Conservation (phyloP, 805 yeast species). For the Torulaspora gathmanii region DNA sequence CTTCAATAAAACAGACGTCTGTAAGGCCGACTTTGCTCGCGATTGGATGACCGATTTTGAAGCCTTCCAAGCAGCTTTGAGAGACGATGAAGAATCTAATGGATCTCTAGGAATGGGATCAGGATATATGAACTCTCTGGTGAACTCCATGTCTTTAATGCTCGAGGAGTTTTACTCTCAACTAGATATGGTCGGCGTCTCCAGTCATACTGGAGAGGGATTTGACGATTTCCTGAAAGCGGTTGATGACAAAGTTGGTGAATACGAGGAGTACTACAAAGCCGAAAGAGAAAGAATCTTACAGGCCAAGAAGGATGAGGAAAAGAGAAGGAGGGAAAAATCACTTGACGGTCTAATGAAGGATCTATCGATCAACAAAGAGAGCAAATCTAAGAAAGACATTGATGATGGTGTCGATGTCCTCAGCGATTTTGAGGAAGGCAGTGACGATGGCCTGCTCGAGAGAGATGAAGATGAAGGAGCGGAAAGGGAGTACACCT, state of each 20-base stretch:
- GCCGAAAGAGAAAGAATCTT: constrained; percentile 80
- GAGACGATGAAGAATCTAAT: constrained; percentile 59
- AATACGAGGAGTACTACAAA: constrained; percentile 75
- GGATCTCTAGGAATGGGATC: constrained; percentile 51
- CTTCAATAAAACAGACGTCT: constrained; percentile 89
- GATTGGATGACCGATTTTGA: constrained; percentile 99
- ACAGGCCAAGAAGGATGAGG: constrained; percentile 71
- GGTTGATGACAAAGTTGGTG: constrained; percentile 82
- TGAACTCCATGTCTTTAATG: constrained; percentile 93
- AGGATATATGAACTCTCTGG: constrained; percentile 90
- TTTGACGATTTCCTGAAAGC: constrained; percentile 85
- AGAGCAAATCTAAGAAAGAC: constrained; percentile 18
- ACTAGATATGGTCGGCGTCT: constrained; percentile 86
- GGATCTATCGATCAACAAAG: constrained; percentile 68
- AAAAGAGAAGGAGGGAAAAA: constrained; percentile 63
- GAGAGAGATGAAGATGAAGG: constrained; percentile 49
- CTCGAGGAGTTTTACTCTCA: constrained; percentile 93
- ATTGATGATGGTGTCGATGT: constrained; percentile 53
- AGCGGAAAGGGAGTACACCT: constrained; percentile 63
- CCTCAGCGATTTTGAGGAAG: constrained; percentile 42
- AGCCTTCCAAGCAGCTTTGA: constrained; percentile 74
- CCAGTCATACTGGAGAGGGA: constrained; percentile 90
- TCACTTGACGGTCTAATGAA: constrained; percentile 72
- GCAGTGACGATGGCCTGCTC: constrained; percentile 41
- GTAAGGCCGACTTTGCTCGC: constrained; percentile 78